Evolutionary conservation across 2,329 filamentous ascomycete species (phyloP), one percentile per base, ranked within the genome.

Genomic region (Coniochaeta sp.): DNA sequence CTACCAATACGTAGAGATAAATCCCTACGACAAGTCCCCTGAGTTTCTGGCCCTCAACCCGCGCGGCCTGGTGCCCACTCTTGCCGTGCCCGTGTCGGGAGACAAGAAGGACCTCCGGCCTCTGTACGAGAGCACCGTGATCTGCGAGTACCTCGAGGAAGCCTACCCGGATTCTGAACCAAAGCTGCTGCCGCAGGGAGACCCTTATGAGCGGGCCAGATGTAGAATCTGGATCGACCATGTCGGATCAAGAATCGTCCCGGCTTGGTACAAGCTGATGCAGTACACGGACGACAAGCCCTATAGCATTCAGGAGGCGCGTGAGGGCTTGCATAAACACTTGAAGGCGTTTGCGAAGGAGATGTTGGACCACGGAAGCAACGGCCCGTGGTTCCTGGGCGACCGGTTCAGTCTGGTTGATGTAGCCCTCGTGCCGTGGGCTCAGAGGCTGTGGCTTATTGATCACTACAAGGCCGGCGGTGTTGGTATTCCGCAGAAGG

Each of bases 111-210:
- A 71, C 40, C 71, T 71, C 60, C 86, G 84, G 68, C 84, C 88
- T 0, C 76, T 93, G 7, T 91, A 89, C 66, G 89, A 93, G 71
- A 89, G 86, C 67, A 83, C 78, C 8, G 82, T 93, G 55, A 80
- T 93, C 40, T 87, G 85, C 72, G 89, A 92, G 70, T 93, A 90
- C 65, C 77, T 93, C 1, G 86, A 93, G 64, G 89, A 93, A 63
- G 84, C 84, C 0, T 91, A 85, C 62, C 75, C 80, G 0, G 77
- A 79, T 68, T 71, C 76, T 59, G 59, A 73, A 1, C 19, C 24
- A 22, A 14, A 14, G 8, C 71, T 93, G 4, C 73, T 90, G 10
- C 86, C 89, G 0, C 67, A 71, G 0, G 83, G 86, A 59, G 75
- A 62, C 4, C 60, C 83, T 0, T 93, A 90, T 67, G 79, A 84